These are phyloP conservation scores for Linanthus parryae DNA, from an alignment of 148 eudicot genomes.

Conservation along the genomic window DNA sequence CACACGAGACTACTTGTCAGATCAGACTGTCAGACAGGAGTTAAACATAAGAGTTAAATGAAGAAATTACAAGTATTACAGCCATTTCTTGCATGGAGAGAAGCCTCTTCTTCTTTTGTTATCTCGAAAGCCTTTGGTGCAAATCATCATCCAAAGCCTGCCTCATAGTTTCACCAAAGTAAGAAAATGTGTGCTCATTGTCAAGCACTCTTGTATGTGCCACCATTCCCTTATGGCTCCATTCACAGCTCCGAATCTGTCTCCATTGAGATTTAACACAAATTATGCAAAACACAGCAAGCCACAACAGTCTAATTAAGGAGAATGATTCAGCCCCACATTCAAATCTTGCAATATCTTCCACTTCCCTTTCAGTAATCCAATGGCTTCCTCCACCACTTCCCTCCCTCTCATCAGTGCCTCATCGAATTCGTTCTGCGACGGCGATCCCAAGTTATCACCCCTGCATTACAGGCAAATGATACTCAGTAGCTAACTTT, in stretches of 20 bases:
- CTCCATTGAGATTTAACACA: conserved; percentile 93
- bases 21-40: no score
- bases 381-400: conserved; percentile 79
- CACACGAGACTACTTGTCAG: no score
- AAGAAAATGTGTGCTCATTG: neutral
- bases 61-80: no score
- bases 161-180: conserved; percentile 4
- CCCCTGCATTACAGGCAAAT: no score
- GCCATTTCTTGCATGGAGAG: no score
- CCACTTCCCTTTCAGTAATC: conserved; percentile 87
- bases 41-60: no score
- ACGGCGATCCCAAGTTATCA: no score
- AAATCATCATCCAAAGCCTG: conserved; percentile 12
- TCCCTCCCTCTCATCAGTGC: conserved; percentile 74
- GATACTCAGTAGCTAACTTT: no score
- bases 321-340: conserved; percentile 83
- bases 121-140: conserved; percentile 10
- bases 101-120: no score
- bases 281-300: conserved; percentile 92
- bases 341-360: conserved; percentile 84
- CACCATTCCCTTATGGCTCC: conserved; percentile 44
- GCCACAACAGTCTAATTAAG: conserved; percentile 99
- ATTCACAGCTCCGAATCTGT: conserved; percentile 77
- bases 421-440: conserved; percentile 68
- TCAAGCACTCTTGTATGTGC: conserved; percentile 1